These are phyloP conservation scores for Arabidopsis lyrata DNA, from an alignment of 441 rosid genomes.

Conservation along the genomic window DNA sequence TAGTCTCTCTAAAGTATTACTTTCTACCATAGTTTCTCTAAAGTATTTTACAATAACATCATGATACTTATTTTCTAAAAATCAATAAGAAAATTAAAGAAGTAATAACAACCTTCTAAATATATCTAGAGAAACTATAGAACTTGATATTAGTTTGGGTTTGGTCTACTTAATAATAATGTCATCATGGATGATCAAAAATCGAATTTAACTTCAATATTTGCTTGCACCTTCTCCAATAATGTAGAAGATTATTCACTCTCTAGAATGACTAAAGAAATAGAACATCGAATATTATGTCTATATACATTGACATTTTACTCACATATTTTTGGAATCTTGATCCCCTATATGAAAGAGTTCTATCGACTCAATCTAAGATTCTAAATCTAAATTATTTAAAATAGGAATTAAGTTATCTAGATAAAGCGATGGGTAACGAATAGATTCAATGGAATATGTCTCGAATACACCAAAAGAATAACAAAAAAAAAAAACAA, in stretches of 20 bases:
- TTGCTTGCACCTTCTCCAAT: too few species aligned
- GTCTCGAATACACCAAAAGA: conserved; percentile 38
- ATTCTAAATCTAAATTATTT: background rate
- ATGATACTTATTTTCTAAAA: too few species aligned
- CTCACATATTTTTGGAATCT: conserved; percentile 9
- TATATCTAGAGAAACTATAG: too few species aligned
- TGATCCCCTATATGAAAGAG: conserved; percentile 13
- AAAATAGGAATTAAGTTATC: conserved; percentile 1
- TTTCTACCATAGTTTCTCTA: too few species aligned
- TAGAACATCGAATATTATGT: conserved; percentile 20
- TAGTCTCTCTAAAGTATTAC: too few species aligned
- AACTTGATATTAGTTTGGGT: too few species aligned
- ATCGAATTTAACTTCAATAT: too few species aligned
- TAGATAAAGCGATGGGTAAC: conserved; percentile 32
- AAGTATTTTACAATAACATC: too few species aligned
- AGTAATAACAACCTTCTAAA: too few species aligned
- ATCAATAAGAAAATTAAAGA: too few species aligned
- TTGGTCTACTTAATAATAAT: too few species aligned
- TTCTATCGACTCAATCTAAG: conserved; percentile 1
- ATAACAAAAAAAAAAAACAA: conserved; percentile 17
- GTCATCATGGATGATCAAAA: too few species aligned
- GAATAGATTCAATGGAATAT: conserved; percentile 37
- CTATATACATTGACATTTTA: conserved; percentile 7
- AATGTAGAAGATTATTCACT: background rate
- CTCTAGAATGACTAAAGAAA: background rate